Conservation (phyloP, 1,139 yeast genomes). For the Geotrichum restrictum region DNA sequence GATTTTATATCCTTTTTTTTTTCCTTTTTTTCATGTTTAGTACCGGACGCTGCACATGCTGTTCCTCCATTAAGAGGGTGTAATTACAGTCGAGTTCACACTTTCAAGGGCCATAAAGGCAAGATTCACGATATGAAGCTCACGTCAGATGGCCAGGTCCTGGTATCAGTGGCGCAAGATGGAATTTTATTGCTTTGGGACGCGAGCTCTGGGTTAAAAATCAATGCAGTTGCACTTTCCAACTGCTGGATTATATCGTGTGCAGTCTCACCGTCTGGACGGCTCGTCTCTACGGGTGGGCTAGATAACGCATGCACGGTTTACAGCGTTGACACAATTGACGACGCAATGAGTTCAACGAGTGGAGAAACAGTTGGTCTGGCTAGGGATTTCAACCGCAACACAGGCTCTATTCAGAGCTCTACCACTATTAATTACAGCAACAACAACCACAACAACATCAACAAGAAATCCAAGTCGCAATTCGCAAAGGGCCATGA, state of each 20-base stretch:
- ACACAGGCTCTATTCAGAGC: conserved; percentile 22
- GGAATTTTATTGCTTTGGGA: conserved; percentile 87
- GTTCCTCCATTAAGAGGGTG: conserved; percentile 24
- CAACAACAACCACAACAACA: not conserved
- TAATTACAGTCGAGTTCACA: conserved; percentile 21
- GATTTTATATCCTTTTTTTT: not conserved
- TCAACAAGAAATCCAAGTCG: not conserved
- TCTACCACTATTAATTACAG: conserved; percentile 8
- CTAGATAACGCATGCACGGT: conserved; percentile 74
- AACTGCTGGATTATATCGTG: conserved; percentile 79
- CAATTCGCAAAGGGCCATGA: conserved; percentile 26
- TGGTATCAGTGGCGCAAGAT: conserved; percentile 80
- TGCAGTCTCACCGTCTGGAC: conserved; percentile 64
- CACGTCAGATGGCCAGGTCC: conserved; percentile 55
- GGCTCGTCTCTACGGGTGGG: conserved; percentile 74
- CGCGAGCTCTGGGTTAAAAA: conserved; percentile 65
- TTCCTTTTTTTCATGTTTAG: conserved; percentile 8
- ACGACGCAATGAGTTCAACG: conserved; percentile 10
- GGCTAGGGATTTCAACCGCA: not conserved
- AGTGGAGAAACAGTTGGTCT: not conserved
- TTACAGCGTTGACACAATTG: conserved; percentile 44
- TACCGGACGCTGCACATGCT: conserved; percentile 24
- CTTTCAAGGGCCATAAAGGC: conserved; percentile 69
- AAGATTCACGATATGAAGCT: conserved; percentile 69
- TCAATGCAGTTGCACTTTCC: conserved; percentile 52